Evolutionary conservation across 345 rosid genomes (phyloP), one percentile per base, ranked within the genome.

Genomic region (Durio zibethinus): DNA sequence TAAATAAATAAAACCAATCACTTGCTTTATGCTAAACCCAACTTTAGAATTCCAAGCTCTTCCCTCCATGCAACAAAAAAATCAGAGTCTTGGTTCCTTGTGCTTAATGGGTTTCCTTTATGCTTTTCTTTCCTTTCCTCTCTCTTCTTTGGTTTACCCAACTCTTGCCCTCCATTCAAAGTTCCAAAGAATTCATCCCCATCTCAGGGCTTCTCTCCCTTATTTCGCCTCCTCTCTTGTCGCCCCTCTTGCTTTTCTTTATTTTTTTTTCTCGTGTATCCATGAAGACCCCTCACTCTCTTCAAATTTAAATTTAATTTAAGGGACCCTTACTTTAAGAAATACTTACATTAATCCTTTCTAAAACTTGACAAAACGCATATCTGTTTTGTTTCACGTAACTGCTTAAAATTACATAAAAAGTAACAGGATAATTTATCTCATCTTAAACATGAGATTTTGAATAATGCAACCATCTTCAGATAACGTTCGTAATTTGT

Each of bases 31-130:
- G 59, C 21, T 47, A 63, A 67, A 67, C 29, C 67, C 60, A 76
- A 77, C 87, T 86, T 81, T 81, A 67, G 80, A 86, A 86, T 83
- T 81, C 86, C 81, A 77, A 83, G 88, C 88, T 81, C 86, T 79
- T 77, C 76, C 77, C 75, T 83, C 80, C 82, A 81, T 78, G 80
- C 83, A 53, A 27, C 53, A 78, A 52, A 73, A 77, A 72, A 74
- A 71, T 31, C 54, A 72, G n/a, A n/a, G 79, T 80, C 85, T 68
- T 75, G 82, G 84, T 81, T 81, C 77, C 82, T 83, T 81, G 79
- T 70, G 81, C 81, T 76, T 21, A 68, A 76, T 66, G 72, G 74
- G 60, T 76, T 76, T 62, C 73, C 82, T 83, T 81, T 83, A 79
- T 81, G 81, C 86, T 86, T 86, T 81, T 79, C 65, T 79, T 82